Evolutionary conservation across 192 early-diverging fungal genomes (phyloP).

Genomic region (Coemansia sp.): DNA sequence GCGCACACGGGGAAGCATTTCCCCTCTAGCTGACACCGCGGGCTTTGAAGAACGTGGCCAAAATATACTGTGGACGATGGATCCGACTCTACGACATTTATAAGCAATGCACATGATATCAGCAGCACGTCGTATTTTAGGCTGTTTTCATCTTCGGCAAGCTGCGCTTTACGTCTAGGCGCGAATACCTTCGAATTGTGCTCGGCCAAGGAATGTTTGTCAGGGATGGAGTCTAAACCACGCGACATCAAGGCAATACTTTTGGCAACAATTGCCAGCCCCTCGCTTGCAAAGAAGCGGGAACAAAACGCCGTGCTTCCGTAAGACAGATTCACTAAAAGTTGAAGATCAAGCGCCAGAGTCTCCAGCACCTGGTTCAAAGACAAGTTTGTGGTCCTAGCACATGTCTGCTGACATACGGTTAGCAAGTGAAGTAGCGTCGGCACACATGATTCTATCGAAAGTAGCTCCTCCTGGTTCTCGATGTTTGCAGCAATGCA

Average conservation of each 20-base stretch:
- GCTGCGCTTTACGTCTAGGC: conserved; percentile 11
- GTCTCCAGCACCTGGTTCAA: conserved; percentile 25
- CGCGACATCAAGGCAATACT: conserved; percentile 41
- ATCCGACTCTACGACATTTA: conserved; percentile 47
- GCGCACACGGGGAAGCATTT: conserved; percentile 37
- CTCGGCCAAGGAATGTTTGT: neutral
- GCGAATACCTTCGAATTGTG: conserved; percentile 1
- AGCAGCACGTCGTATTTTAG: conserved; percentile 46
- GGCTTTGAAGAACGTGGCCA: conserved; percentile 31
- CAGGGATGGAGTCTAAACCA: neutral
- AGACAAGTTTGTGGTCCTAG: neutral
- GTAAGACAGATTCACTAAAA: conserved; percentile 50
- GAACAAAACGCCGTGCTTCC: conserved; percentile 41
- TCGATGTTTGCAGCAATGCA: conserved; percentile 38
- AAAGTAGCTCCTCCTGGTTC: conserved; percentile 39
- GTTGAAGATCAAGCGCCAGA: conserved; percentile 35
- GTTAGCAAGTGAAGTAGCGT: conserved; percentile 29
- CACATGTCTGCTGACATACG: conserved; percentile 24
- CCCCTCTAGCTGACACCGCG: conserved; percentile 21
- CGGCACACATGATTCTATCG: conserved; percentile 20
- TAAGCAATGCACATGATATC: conserved; percentile 43
- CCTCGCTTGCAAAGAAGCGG: conserved; percentile 33
- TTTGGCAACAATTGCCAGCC: conserved; percentile 36
- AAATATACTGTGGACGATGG: conserved; percentile 37
- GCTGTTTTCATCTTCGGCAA: conserved; percentile 23